Evolutionary conservation across 768 basidiomycete genomes (phyloP), one percentile per base, ranked within the genome.

Genomic region (Hirschioporus abietinus): DNA sequence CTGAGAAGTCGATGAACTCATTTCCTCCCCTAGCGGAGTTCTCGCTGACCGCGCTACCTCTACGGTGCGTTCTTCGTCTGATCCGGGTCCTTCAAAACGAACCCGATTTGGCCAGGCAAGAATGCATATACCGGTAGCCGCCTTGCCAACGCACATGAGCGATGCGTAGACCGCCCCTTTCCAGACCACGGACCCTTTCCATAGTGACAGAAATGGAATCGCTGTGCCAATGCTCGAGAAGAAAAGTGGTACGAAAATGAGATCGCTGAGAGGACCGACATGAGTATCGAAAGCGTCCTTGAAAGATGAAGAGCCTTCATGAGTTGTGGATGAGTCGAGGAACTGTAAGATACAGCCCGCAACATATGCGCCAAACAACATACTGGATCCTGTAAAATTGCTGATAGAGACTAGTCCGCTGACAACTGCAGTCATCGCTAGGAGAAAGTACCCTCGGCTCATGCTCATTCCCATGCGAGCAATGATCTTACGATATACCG

Each of bases 221-320:
- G 84, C 79, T 62, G 77, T 79, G 0, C 88, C 89, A 60, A 90
- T 87, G 42, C 86, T 86, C 7, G 83, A 85, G 68, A 90, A 90
- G 78, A 90, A 90, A 1, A 90, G 72, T 0, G 90, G 89, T 0
- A 82, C 79, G 26, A 90, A 76, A 36, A 90, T 69, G 59, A 73
- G 72, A 59, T 76, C 69, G 63, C 82, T 76, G 20, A 82, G 58
- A 18, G 81, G 80, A 60, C 68, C 66, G 64, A 86, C 68, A 66
- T 79, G 75, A 1, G 62, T 52, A 9, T 78, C 70, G 74, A 82
- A 86, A 6, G 79, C 68, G 1, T 62, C 24, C 35, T 69, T 27
- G 36, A 77, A 72, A 10, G 52, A 23, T 30, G 23, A 79, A 77
- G 2, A 80, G 62, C 18, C n/a, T 10, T 30, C 24, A 36, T 8